Evolutionary conservation across 1,139 yeast genomes (phyloP).

Genomic region (Groenewaldozyma auringiensis): DNA sequence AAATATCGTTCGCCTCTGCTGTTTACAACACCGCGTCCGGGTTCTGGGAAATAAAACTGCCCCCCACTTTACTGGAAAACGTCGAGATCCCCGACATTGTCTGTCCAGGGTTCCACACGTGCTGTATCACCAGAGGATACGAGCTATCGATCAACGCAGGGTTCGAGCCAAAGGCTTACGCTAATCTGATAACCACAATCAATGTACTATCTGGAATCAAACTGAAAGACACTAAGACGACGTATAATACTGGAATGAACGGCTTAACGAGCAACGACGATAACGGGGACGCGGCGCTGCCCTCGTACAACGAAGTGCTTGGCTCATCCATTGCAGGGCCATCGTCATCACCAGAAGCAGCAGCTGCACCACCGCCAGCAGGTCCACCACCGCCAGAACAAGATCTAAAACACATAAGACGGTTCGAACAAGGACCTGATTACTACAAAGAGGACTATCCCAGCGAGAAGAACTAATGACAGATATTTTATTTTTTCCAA

Average conservation of each 20-base stretch:
- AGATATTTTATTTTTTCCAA: too few relatives aligned
- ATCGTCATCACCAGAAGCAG: background rate
- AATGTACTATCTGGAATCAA: conserved; percentile 20
- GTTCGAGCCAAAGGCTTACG: conserved; percentile 32
- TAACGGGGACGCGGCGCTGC: conserved; percentile 10
- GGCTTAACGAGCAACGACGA: too few relatives aligned
- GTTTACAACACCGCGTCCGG: conserved; percentile 12
- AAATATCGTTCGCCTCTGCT: conserved; percentile 10
- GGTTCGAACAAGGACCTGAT: conserved; percentile 20
- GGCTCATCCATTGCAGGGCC: background rate
- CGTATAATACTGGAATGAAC: too few relatives aligned
- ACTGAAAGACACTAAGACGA: background rate
- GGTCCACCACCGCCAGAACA: background rate
- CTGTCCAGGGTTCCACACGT: conserved; percentile 50
- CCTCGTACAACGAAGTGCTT: conserved; percentile 18
- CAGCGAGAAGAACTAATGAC: conserved; percentile 14
- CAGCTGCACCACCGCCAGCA: background rate
- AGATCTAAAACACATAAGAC: conserved; percentile 8
- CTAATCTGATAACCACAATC: conserved; percentile 16
- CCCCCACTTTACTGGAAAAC: conserved; percentile 22
- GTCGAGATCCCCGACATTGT: conserved; percentile 44
- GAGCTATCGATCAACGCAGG: conserved; percentile 40
- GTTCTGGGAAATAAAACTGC: conserved; percentile 19
- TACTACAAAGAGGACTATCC: conserved; percentile 15
- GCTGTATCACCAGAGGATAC: conserved; percentile 49